These are phyloP conservation scores for Termitomyces sp. DNA, from an alignment of 768 basidiomycete species.

Conservation along the genomic window DNA sequence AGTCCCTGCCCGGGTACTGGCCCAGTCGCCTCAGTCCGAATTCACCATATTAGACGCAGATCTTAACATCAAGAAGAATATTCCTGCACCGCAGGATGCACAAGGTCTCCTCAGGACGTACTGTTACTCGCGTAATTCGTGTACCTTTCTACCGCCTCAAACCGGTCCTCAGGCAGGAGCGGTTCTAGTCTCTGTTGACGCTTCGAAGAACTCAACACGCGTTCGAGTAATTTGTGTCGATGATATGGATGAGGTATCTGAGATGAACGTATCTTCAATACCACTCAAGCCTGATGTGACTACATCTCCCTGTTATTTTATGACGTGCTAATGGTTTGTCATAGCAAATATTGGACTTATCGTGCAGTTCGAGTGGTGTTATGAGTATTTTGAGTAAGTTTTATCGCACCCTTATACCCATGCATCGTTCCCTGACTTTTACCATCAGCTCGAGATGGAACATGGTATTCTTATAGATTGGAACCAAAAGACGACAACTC, in stretches of 20 bases:
- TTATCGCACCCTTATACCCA: not conserved
- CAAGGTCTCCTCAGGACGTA: conserved; percentile 20
- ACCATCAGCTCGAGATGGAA: conserved; percentile 36
- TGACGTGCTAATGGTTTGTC: conserved; percentile 4
- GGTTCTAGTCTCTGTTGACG: conserved; percentile 20
- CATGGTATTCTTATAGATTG: conserved; percentile 37
- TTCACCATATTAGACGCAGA: conserved; percentile 27
- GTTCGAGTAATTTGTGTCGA: conserved; percentile 28
- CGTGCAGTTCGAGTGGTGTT: conserved; percentile 44
- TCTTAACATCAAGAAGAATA: conserved; percentile 18
- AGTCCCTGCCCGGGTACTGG: conserved; percentile 20
- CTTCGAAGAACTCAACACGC: conserved; percentile 19
- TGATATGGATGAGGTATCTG: conserved; percentile 24
- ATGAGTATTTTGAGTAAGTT: conserved; percentile 46
- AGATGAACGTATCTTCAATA: conserved; percentile 23
- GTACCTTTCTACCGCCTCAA: conserved; percentile 23
- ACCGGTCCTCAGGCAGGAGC: conserved; percentile 17
- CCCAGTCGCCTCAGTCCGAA: conserved; percentile 25
- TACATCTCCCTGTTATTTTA: not conserved
- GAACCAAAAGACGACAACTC: conserved; percentile 18
- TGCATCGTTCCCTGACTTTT: not conserved
- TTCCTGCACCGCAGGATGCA: conserved; percentile 10
- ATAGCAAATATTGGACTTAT: conserved; percentile 32
- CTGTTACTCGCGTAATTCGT: conserved; percentile 22
- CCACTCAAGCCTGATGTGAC: conserved; percentile 27